Evolutionary conservation across 331 rosid genomes (phyloP), one percentile per base, ranked within the genome.

Genomic region (Quercus phellos): DNA sequence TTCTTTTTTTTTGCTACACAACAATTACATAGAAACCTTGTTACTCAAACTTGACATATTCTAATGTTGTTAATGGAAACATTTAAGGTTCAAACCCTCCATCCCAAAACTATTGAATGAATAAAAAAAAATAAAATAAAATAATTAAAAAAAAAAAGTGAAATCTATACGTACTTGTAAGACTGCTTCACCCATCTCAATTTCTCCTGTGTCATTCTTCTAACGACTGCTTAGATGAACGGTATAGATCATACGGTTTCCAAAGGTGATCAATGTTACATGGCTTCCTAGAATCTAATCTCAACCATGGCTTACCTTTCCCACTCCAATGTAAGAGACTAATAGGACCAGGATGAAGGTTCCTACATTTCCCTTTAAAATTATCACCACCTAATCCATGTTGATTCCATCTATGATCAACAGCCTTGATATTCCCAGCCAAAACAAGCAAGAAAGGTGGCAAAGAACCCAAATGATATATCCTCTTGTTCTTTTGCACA

Each of bases 381-480:
- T 88, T 90, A 63, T 90, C 91, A 11, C 91, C 94, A n/a, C 94
- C 90, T 8, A 90, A 82, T 8, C 94, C 94, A 68, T 90, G 94
- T 42, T 86, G 91, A 76, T 90, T 90, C 94, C 94, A 90, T 29
- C 91, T 74, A 29, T 90, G 91, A 73, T 88, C 86, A 18, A 88
- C 91, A 3, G 81, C 84, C 75, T 77, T 88, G 4, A 90, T 90
- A 34, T 88, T 88, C 50, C 90, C 91, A 2, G 94, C 91, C 59
- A 90, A 74, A 71, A 88, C 92, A 78, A 90, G 72, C 84, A 90
- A 38, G 74, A 90, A 88, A 0, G 92, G 90, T 2, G 92, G 94
- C 77, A 90, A 70, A 7, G 92, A 90, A 6, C 92, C 92, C 77
- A 90, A 76, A 19, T 86, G 85, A 27, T 86, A 86, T 5, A 88